Conservation (phyloP, 202 grass and related monocot genomes). For the Brachypodium distachyon region DNA sequence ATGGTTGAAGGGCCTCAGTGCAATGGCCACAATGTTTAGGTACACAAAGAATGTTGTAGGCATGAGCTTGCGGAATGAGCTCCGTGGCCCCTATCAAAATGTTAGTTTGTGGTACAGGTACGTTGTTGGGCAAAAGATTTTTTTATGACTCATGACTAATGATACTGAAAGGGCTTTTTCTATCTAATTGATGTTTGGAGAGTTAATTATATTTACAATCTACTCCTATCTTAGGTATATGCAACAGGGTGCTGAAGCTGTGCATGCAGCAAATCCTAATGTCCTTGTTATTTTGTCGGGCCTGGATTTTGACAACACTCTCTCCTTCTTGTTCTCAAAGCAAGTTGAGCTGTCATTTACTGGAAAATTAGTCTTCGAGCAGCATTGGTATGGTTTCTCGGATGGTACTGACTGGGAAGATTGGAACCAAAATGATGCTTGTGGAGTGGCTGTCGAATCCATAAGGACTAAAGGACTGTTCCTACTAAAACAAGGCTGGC, state of each 20-base stretch:
- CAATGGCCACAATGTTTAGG: conserved; percentile 71
- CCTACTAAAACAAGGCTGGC: conserved; percentile 72
- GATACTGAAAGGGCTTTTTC: neutral
- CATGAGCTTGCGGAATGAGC: conserved; percentile 86
- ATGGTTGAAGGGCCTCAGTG: conserved; percentile 65
- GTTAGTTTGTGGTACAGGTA: conserved; percentile 91
- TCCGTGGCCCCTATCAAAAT: conserved; percentile 68
- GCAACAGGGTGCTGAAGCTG: conserved; percentile 74
- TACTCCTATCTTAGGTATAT: conserved; percentile 66
- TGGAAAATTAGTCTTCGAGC: conserved; percentile 77
- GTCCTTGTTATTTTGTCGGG: conserved; percentile 84
- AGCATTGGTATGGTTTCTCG: conserved; percentile 96
- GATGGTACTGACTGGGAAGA: conserved; percentile 68
- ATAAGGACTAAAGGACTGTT: conserved; percentile 60
- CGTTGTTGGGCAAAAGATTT: neutral
- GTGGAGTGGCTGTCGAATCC: conserved; percentile 33
- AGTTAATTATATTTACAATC: conserved; percentile 1
- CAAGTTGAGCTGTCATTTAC: conserved; percentile 52
- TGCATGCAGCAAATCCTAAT: conserved; percentile 64
- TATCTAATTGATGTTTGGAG: neutral
- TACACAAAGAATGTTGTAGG: conserved; percentile 63
- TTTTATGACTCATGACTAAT: neutral
- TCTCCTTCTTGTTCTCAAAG: conserved; percentile 51
- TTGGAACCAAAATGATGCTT: conserved; percentile 67
- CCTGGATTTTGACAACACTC: conserved; percentile 70